Conservation (phyloP, 1,284 basidiomycete species). For the Ceratobasidium sp. region DNA sequence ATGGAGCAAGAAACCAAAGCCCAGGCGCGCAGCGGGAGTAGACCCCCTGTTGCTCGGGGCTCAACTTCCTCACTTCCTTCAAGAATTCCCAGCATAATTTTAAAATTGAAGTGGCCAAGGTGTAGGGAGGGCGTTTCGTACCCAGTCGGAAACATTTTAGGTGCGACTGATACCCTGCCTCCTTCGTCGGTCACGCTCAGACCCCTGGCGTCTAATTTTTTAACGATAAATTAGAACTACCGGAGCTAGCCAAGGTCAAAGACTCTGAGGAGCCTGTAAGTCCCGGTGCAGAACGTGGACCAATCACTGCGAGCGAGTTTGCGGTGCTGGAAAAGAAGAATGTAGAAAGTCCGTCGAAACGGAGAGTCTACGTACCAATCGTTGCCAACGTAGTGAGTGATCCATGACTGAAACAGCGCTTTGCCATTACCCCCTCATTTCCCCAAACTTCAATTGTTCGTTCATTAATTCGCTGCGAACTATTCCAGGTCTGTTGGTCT, state of each 20-base stretch:
- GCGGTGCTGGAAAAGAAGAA: slow-evolving; percentile 23
- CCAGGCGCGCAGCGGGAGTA: neutral
- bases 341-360: slow-evolving; percentile 11
- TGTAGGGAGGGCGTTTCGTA: neutral
- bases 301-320: slow-evolving; percentile 23
- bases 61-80: neutral
- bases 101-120: slow-evolving; percentile 14
- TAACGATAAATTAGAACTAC: slow-evolving; percentile 4
- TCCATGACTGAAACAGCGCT: neutral
- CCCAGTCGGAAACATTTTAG: slow-evolving; percentile 33
- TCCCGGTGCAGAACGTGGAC: slow-evolving; percentile 31
- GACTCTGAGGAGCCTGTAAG: slow-evolving; percentile 28
- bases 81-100: neutral
- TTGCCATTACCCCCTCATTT: neutral
- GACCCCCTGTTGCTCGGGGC: slow-evolving; percentile 3
- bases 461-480: neutral
- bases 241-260: slow-evolving; percentile 30
- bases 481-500: slow-evolving; percentile 31
- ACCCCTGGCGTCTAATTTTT: neutral
- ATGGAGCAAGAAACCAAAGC: slow-evolving; percentile 33
- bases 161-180: neutral
- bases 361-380: slow-evolving; percentile 16
- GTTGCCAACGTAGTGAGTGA: slow-evolving; percentile 31
- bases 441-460: neutral
- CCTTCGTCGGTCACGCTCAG: too few relatives aligned